Conservation (phyloP, 2,329 filamentous ascomycete genomes). For the Chaetothyriales sp. region DNA sequence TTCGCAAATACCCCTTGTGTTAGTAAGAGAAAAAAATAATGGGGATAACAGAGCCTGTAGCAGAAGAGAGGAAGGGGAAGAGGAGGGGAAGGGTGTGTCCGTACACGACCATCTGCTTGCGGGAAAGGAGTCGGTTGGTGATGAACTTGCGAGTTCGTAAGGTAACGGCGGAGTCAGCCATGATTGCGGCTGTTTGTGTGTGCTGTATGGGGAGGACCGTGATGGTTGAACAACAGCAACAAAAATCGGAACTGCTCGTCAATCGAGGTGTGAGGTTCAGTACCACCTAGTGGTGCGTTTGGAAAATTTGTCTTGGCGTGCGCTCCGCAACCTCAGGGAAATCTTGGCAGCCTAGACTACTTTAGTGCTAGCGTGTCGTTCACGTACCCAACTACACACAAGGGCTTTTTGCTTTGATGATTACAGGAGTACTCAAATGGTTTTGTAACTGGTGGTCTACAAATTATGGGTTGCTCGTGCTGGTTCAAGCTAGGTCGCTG, state of each 20-base stretch:
- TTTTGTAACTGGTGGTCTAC: too few species aligned
- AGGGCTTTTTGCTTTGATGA: too few species aligned
- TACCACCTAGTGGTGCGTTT: background rate
- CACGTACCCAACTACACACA: too few species aligned
- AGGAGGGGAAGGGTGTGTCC: constrained; percentile 27
- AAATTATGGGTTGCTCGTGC: too few species aligned
- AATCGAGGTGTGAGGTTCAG: background rate
- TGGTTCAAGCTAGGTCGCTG: too few species aligned
- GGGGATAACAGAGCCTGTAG: too few species aligned
- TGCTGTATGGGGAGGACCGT: too few species aligned
- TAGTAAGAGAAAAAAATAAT: background rate
- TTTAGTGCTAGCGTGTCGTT: too few species aligned
- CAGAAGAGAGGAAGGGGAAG: background rate
- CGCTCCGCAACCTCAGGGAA: constrained; percentile 1
- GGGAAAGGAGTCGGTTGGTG: constrained; percentile 95
- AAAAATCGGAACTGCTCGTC: background rate
- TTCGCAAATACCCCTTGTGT: background rate
- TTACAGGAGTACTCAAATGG: too few species aligned
- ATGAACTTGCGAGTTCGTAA: constrained; percentile 99
- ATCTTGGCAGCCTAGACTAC: constrained; percentile 5
- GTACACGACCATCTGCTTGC: constrained; percentile 99
- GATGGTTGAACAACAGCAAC: constrained; percentile 13
- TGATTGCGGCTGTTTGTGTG: constrained; percentile 39
- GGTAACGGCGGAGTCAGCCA: constrained; percentile 70
- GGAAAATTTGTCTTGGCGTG: background rate